Conservation (phyloP, 306 rosid genomes). For the Fagus sylvatica region DNA sequence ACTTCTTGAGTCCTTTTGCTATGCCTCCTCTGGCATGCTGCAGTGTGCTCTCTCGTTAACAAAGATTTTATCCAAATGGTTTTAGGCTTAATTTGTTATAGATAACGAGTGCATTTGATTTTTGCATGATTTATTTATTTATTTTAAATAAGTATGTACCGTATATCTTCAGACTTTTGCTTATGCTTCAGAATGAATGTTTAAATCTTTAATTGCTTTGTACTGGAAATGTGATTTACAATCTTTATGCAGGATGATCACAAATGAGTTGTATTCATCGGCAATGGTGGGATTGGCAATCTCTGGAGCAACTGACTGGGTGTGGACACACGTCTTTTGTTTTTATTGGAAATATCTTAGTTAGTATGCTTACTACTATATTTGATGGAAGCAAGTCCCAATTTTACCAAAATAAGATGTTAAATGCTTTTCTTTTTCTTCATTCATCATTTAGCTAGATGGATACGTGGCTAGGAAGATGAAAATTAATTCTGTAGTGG, state of each 20-base stretch:
- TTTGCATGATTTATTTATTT: not conserved
- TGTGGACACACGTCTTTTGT: conserved; percentile 17
- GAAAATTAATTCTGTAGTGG: conserved; percentile 92
- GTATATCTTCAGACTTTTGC: not conserved
- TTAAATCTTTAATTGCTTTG: not conserved
- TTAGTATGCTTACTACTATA: not conserved
- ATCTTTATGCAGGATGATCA: conserved; percentile 64
- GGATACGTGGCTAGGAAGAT: conserved; percentile 86
- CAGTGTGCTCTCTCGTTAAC: not conserved
- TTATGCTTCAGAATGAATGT: not conserved
- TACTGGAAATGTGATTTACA: conserved; percentile 6
- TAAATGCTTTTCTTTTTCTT: conserved; percentile 9
- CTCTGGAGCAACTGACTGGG: conserved; percentile 93
- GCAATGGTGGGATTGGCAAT: conserved; percentile 83
- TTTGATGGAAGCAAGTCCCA: not conserved
- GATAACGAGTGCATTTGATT: not conserved
- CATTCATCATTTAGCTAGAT: conserved; percentile 61
- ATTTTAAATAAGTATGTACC: not conserved
- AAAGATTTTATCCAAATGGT: not conserved
- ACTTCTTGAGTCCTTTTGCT: not conserved
- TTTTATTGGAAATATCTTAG: not conserved
- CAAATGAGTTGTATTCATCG: conserved; percentile 63
- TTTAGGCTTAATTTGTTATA: no score
- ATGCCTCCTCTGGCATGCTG: not conserved
- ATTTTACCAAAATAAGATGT: not conserved